Percentiles rank a stretch among this genome's conserved stretches.
Evolutionary conservation across 495 filamentous ascomycete genomes (phyloP).

Genomic region (Jackrogersella minutella): DNA sequence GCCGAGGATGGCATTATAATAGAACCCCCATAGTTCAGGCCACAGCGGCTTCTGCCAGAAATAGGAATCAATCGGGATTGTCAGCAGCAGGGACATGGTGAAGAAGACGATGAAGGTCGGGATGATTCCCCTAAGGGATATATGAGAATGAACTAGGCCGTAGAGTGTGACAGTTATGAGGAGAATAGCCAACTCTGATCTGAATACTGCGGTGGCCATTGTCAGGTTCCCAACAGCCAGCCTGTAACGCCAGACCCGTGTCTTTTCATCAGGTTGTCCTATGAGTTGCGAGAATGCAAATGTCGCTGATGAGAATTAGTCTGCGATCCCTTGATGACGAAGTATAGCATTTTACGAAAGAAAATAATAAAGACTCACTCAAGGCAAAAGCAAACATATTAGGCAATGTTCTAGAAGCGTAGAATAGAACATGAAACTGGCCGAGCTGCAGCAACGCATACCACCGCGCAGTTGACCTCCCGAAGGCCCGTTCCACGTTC

Average conservation of each 20-base stretch:
- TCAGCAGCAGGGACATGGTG: constrained; percentile 65
- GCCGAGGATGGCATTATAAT: constrained; percentile 86
- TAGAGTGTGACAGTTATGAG: constrained; percentile 65
- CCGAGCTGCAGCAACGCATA: constrained; percentile 81
- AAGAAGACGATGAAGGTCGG: constrained; percentile 73
- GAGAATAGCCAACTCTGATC: constrained; percentile 87
- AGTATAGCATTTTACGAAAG: background rate
- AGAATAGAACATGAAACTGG: constrained; percentile 95
- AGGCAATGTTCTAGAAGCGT: constrained; percentile 88
- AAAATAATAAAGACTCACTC: constrained; percentile 56
- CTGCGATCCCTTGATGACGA: background rate
- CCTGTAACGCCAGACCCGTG: constrained; percentile 51
- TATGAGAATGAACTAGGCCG: constrained; percentile 64
- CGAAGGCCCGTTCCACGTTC: constrained; percentile 73
- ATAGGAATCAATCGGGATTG: constrained; percentile 81
- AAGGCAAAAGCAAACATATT: constrained; percentile 97
- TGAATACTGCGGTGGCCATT: constrained; percentile 84
- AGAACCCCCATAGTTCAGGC: constrained; percentile 90
- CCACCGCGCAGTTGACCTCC: constrained; percentile 75
- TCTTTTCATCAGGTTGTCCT: constrained; percentile 52
- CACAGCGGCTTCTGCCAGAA: constrained; percentile 92
- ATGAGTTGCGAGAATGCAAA: constrained; percentile 76
- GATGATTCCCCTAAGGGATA: constrained; percentile 67
- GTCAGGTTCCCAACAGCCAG: constrained; percentile 77
- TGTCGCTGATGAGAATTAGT: constrained; percentile 60